Conservation (phyloP, 129 eudicot genomes). For the Ambrosia trifida region DNA sequence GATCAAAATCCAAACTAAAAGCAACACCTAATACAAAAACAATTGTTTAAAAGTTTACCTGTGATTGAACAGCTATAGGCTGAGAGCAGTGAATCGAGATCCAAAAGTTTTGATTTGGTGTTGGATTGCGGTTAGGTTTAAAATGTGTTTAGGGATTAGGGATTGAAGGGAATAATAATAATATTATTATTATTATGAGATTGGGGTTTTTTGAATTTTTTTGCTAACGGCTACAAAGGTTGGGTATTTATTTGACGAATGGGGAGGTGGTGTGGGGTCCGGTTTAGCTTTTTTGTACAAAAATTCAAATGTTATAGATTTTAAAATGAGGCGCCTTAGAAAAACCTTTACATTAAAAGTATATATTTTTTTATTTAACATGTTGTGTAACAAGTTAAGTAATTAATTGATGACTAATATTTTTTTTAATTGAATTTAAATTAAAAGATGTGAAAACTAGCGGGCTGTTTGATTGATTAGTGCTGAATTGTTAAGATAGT, state of each 20-base stretch:
- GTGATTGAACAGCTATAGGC: background rate
- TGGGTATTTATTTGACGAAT: slow-evolving; percentile 24
- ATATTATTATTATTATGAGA: background rate
- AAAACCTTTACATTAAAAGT: background rate
- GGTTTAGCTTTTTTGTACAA: slow-evolving; percentile 13
- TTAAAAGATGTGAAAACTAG: no score
- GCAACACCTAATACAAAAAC: background rate
- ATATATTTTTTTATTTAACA: no score
- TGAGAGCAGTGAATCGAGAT: background rate
- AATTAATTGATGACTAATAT: no score
- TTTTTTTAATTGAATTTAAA: no score
- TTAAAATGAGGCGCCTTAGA: slow-evolving; percentile 25
- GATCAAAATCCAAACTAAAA: background rate
- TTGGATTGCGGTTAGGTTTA: slow-evolving; percentile 19
- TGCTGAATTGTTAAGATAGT: no score
- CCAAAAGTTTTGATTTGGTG: background rate
- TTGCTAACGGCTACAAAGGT: slow-evolving; percentile 36
- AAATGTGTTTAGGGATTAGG: background rate
- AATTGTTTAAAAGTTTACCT: slow-evolving; percentile 8
- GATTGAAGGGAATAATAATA: background rate
- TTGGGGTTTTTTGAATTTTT: background rate
- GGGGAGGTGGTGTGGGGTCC: slow-evolving; percentile 4
- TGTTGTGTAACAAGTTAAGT: no score
- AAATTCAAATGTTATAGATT: slow-evolving; percentile 13
- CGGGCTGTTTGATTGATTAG: no score